A percentile compares a stretch with the other conserved stretches of the same genome.
phyloP scores from a whole-genome alignment of 2,329 filamentous ascomycete genomes.

The Cordyceps pruinosa region DNA sequence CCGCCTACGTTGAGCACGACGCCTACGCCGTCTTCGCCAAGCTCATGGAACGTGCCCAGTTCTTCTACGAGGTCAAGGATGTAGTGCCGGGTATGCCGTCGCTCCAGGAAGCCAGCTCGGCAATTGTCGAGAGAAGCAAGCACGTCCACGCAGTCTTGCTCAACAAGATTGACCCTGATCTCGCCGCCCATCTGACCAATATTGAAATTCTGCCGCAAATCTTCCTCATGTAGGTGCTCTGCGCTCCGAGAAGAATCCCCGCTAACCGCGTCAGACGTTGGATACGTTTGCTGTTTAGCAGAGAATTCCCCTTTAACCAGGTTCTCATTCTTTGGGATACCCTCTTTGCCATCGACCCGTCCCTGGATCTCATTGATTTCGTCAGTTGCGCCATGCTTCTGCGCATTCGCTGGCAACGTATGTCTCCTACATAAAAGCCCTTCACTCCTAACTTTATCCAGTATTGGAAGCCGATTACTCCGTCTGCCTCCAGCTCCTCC shows the following conservation, averaged over 20 bases:
- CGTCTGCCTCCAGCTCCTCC: slow-evolving; percentile 68
- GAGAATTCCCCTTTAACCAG: slow-evolving; percentile 86
- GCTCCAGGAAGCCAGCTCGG: slow-evolving; percentile 33
- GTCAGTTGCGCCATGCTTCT: slow-evolving; percentile 94
- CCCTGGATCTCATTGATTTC: slow-evolving; percentile 73
- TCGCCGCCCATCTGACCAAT: slow-evolving; percentile 70
- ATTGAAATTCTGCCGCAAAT: slow-evolving; percentile 94
- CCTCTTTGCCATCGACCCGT: slow-evolving; percentile 79
- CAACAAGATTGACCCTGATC: slow-evolving; percentile 71
- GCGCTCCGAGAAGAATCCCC: neutral
- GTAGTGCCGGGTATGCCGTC: slow-evolving; percentile 19
- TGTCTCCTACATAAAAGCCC: slow-evolving; percentile 26
- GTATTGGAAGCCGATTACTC: slow-evolving; percentile 87
- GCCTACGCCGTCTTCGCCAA: slow-evolving; percentile 77
- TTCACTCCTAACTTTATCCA: slow-evolving; percentile 30
- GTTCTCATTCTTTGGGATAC: slow-evolving; percentile 83
- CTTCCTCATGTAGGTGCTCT: slow-evolving; percentile 70
- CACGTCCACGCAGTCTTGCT: slow-evolving; percentile 81
- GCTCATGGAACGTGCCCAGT: slow-evolving; percentile 80
- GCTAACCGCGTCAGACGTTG: slow-evolving; percentile 58
- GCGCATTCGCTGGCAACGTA: slow-evolving; percentile 82
- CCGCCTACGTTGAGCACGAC: slow-evolving; percentile 78
- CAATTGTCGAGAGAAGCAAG: slow-evolving; percentile 77
- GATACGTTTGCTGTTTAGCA: slow-evolving; percentile 86
- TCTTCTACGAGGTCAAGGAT: slow-evolving; percentile 72